Evolutionary conservation across 1,139 yeast genomes (phyloP).

Genomic region (Suhomyces bolitotheri): DNA sequence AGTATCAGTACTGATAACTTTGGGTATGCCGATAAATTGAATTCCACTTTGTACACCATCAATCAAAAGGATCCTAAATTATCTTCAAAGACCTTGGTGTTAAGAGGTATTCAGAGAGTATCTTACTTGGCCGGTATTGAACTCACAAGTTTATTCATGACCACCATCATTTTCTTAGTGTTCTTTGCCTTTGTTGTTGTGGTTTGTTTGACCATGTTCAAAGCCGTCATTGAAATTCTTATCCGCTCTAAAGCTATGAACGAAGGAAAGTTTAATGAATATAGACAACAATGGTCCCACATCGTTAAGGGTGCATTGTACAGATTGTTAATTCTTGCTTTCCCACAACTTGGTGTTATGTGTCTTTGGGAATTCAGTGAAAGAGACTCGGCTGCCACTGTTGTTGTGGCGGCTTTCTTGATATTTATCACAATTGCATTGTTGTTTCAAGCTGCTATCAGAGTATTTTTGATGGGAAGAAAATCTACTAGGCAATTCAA

Average conservation of each 20-base stretch:
- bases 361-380: constrained; percentile 88
- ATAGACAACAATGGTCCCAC: constrained; percentile 76
- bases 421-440: constrained; percentile 58
- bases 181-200: constrained; percentile 76
- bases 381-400: constrained; percentile 79
- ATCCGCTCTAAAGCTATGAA: constrained; percentile 61
- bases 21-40: constrained; percentile 50
- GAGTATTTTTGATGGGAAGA: constrained; percentile 71
- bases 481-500: constrained; percentile 71
- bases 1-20: constrained; percentile 41
- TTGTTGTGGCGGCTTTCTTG: constrained; percentile 74
- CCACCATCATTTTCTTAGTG: constrained; percentile 80
- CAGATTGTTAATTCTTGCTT: constrained; percentile 76
- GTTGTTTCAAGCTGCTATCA: constrained; percentile 69
- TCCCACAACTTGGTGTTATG: constrained; percentile 81
- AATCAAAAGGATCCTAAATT: constrained; percentile 61
- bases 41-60: constrained; percentile 63
- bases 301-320: constrained; percentile 86
- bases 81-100: constrained; percentile 67
- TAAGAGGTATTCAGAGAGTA: constrained; percentile 91
- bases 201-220: constrained; percentile 64
- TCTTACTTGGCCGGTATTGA: constrained; percentile 84
- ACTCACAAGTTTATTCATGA: constrained; percentile 79
- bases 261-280: constrained; percentile 69
- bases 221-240: constrained; percentile 71